Evolutionary conservation across 371 early-diverging fungal genomes (phyloP).

Genomic region (Mortierella sp.): DNA sequence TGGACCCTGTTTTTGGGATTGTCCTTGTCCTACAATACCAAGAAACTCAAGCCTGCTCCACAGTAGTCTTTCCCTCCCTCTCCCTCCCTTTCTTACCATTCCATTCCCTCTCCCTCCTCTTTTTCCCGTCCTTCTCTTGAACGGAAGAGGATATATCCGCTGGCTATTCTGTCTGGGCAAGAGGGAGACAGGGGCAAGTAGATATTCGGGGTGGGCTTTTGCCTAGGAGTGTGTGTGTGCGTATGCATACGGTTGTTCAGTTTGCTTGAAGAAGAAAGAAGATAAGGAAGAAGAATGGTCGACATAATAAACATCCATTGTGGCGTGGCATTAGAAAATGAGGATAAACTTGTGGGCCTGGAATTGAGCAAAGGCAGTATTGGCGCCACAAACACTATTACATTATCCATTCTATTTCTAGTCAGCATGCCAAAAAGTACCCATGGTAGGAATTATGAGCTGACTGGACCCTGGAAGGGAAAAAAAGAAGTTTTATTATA

Average conservation of each 20-base stretch:
- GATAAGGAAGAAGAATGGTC: background rate
- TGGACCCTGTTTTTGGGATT: constrained; percentile 4
- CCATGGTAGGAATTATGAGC: background rate
- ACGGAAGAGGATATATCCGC: background rate
- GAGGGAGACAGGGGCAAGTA: background rate
- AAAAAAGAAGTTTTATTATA: background rate
- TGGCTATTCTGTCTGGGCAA: background rate
- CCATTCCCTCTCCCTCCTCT: too few species aligned
- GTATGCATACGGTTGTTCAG: background rate
- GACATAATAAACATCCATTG: background rate
- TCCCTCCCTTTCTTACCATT: background rate
- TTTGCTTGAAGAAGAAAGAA: background rate
- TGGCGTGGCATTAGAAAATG: background rate
- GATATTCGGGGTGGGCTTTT: background rate
- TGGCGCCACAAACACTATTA: background rate
- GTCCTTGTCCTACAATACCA: background rate
- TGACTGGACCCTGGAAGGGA: background rate
- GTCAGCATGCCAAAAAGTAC: too few species aligned
- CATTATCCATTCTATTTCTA: too few species aligned
- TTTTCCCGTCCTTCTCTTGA: background rate
- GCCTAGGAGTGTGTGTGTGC: background rate
- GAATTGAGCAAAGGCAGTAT: background rate
- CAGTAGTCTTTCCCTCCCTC: background rate
- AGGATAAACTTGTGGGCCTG: background rate
- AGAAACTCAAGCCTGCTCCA: constrained; percentile 2